phyloP scores from a whole-genome alignment of 345 rosid species.

The Cochlearia excelsa region DNA sequence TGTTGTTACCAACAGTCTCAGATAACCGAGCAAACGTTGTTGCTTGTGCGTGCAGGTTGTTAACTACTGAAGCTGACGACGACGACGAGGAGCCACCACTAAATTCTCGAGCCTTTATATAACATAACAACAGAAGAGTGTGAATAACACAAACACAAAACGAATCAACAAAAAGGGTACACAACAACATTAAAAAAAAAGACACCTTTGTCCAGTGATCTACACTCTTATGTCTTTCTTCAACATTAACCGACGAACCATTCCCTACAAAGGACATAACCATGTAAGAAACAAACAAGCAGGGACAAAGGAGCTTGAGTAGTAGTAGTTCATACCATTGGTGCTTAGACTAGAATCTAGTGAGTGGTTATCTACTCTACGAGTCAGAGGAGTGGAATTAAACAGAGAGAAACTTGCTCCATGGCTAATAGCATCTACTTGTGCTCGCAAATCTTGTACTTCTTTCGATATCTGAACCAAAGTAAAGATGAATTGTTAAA shows the following conservation, averaged over 20 bases:
- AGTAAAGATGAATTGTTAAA: neutral
- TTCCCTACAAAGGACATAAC: slow-evolving; percentile 27
- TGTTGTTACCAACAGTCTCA: slow-evolving; percentile 35
- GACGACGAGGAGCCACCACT: slow-evolving; percentile 32
- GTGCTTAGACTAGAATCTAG: slow-evolving; percentile 35
- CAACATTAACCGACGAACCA: slow-evolving; percentile 25
- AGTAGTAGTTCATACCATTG: slow-evolving; percentile 38
- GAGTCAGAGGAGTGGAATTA: slow-evolving; percentile 70
- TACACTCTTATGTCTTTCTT: slow-evolving; percentile 32
- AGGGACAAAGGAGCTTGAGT: neutral
- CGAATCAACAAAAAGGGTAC: neutral
- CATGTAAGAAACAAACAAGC: slow-evolving; percentile 15
- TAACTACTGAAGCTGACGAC: slow-evolving; percentile 21
- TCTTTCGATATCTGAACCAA: slow-evolving; percentile 70
- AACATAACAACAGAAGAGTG: slow-evolving; percentile 12
- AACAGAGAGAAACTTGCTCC: slow-evolving; percentile 67
- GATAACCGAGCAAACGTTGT: slow-evolving; percentile 60
- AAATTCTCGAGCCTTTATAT: slow-evolving; percentile 34
- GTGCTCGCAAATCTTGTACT: slow-evolving; percentile 79
- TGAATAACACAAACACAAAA: neutral
- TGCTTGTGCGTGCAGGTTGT: slow-evolving; percentile 64
- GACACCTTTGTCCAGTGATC: slow-evolving; percentile 45
- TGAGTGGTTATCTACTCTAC: slow-evolving; percentile 51
- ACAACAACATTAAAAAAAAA: neutral
- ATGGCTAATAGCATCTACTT: slow-evolving; percentile 80